Base-by-base conservation (phyloP, 305 asterid species). In the Monarda citriodora region DNA sequence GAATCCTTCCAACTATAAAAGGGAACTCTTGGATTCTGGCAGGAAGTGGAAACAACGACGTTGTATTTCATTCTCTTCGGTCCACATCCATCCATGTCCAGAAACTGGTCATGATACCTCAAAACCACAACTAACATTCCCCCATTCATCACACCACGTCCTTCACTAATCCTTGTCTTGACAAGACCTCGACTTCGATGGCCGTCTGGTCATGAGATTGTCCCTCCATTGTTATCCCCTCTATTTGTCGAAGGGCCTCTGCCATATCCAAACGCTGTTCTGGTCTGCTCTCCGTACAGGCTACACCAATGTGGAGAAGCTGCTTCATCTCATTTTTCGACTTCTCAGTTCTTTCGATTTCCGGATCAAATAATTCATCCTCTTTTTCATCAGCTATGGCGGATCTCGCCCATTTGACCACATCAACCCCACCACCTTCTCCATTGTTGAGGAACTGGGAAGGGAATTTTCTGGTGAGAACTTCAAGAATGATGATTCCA, bases 401-500 rank as follows among this genome's bases (percentile, higher is more conserved):
- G 3, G 84, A 62, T 67, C 77, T 75, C n/a, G 74, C 84, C 91
- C 91, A 87, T 50, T 77, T 85, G n/a, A 77, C 85, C 25, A 77
- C 46, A 56, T 89, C 98, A 2, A 65, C 77, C 59, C 93, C 97
- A 3, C 88, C 89, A 5, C 88, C 91, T 3, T 82, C 77, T 12
- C 88, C 88, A 25, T 44, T 73, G 71, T 25, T 68, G 50, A 74
- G 52, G 60, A 80, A 82, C 40, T 77, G 82, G 29, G 81, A 66
- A 5, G 95, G 89, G 42, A 64, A 76, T 31, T 87, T 85, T 37
- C 97, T 95, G 0, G 97, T 83, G 9, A 89, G 65, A 34, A 92
- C 73, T 72, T 92, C 98, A 2, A 92, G 86, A 65, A 92, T 83
- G 45, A 92, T 51, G 42, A 92, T 49, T 25, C 98, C 96, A 16